These are phyloP conservation scores for Neonectria faginata DNA, from an alignment of 2,329 filamentous ascomycete species.

Conservation along the genomic window DNA sequence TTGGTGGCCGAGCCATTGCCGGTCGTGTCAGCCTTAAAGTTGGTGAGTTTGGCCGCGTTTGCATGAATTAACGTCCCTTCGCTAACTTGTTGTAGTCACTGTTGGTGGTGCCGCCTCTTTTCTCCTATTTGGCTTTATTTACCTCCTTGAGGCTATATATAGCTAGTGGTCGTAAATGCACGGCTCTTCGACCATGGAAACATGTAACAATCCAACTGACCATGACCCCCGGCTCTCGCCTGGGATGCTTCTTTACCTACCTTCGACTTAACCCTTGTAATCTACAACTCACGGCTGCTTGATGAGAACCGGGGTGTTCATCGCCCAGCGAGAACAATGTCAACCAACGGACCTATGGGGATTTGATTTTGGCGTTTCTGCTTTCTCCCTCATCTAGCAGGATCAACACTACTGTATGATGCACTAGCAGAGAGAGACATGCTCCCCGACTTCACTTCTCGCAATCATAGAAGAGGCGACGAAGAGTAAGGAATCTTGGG, in stretches of 20 bases:
- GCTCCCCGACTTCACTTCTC: background rate
- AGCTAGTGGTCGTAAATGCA: conserved; percentile 48
- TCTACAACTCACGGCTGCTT: conserved; percentile 17
- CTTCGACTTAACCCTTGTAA: conserved; percentile 6
- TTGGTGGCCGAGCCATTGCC: conserved; percentile 92
- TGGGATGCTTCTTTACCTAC: background rate
- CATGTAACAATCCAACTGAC: conserved; percentile 29
- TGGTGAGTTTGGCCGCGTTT: conserved; percentile 71
- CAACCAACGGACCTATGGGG: conserved; percentile 3
- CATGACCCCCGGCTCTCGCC: conserved; percentile 20
- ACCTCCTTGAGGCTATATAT: conserved; percentile 83
- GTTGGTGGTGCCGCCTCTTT: conserved; percentile 92
- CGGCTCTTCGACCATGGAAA: conserved; percentile 16
- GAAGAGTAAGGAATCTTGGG: conserved; percentile 1
- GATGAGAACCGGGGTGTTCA: conserved; percentile 12
- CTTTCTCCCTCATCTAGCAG: background rate
- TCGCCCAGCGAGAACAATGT: conserved; percentile 12
- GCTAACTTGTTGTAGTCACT: conserved; percentile 72
- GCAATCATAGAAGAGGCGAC: background rate
- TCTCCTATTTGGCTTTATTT: conserved; percentile 90
- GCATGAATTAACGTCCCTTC: background rate
- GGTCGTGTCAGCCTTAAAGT: conserved; percentile 94
- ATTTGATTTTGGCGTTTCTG: conserved; percentile 9
- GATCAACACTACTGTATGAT: background rate
- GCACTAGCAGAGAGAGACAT: background rate